phyloP scores from a whole-genome alignment of 2,329 filamentous ascomycete genomes.

The Ceratocystis papillata region DNA sequence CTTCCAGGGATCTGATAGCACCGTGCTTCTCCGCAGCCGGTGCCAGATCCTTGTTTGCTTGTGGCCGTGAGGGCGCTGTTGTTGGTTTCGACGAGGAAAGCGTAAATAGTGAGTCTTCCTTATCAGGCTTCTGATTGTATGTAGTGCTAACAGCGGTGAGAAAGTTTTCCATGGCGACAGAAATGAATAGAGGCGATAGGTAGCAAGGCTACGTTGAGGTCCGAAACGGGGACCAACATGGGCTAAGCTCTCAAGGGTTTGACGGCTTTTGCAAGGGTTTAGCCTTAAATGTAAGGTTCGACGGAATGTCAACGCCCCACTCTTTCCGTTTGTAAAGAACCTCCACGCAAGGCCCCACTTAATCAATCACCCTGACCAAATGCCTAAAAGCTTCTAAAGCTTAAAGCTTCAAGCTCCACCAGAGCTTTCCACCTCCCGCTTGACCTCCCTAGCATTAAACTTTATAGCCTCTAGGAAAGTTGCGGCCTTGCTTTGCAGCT shows the following conservation, averaged over 20 bases:
- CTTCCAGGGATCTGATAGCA: conserved; percentile 33
- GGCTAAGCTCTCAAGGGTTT: neutral
- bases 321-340: neutral
- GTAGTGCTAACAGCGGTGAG: conserved; percentile 45
- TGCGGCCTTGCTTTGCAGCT: neutral
- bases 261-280: neutral
- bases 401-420: neutral
- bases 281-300: neutral
- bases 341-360: conserved; percentile 3
- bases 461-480: neutral
- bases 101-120: conserved; percentile 34
- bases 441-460: neutral
- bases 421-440: neutral
- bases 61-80: neutral
- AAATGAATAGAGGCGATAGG: neutral
- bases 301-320: neutral
- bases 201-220: neutral
- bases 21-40: conserved; percentile 1
- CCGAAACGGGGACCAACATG: neutral
- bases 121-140: conserved; percentile 33
- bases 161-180: conserved; percentile 43
- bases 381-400: neutral
- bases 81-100: conserved; percentile 17
- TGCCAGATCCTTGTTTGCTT: neutral
- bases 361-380: neutral